These are phyloP conservation scores for Lentinula edodes DNA, from an alignment of 768 basidiomycete genomes.

Conservation along the genomic window DNA sequence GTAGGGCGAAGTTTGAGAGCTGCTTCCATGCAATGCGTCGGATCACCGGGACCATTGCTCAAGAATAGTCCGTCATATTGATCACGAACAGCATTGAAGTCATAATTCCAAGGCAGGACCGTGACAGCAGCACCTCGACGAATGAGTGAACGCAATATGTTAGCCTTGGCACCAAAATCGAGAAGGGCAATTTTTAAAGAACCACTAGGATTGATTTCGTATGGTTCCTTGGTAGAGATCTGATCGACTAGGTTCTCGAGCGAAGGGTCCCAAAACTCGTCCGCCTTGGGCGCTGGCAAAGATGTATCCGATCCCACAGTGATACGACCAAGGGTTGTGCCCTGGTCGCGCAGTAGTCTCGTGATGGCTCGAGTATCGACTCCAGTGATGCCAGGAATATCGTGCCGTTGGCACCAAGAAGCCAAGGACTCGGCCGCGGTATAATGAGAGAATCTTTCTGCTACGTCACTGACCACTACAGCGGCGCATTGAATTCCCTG, in stretches of 20 bases:
- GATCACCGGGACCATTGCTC: conserved; percentile 96
- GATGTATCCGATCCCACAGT: conserved; percentile 73
- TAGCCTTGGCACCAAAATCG: conserved; percentile 97
- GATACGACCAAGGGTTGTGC: conserved; percentile 90
- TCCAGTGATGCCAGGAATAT: conserved; percentile 91
- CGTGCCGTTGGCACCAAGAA: conserved; percentile 87
- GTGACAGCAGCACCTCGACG: conserved; percentile 90
- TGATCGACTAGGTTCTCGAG: conserved; percentile 91
- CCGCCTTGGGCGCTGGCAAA: conserved; percentile 47
- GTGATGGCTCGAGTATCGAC: conserved; percentile 98
- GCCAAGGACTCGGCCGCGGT: conserved; percentile 88
- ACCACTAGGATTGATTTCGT: conserved; percentile 80
- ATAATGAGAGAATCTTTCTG: conserved; percentile 93
- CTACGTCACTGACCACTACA: conserved; percentile 90
- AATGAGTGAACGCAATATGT: conserved; percentile 90
- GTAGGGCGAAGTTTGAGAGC: conserved; percentile 77
- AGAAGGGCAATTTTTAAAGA: conserved; percentile 92
- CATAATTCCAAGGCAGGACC: conserved; percentile 95
- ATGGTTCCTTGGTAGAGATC: conserved; percentile 80
- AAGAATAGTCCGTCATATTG: conserved; percentile 93
- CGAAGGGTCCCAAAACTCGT: conserved; percentile 94
- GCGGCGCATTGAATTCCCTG: conserved; percentile 86
- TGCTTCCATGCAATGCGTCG: conserved; percentile 82
- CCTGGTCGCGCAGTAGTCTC: conserved; percentile 87
- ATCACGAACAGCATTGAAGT: conserved; percentile 90